phyloP scores from a whole-genome alignment of 306 rosid species.

The Astragalus membranaceus region DNA sequence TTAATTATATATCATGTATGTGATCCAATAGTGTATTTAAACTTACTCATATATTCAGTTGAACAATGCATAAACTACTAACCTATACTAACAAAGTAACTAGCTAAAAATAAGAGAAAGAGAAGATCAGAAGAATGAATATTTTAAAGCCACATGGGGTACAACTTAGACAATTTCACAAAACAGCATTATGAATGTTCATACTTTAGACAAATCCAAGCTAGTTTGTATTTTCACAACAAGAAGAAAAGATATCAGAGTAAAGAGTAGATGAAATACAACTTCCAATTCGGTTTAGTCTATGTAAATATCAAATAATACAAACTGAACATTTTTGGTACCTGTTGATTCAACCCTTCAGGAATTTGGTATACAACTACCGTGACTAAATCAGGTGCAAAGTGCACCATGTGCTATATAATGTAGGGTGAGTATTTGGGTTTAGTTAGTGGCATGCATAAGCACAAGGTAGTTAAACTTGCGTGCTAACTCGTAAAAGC shows the following conservation, averaged over 20 bases:
- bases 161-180: conserved; percentile 7
- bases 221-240: background rate
- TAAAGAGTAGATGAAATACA: background rate
- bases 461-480: too few relatives aligned
- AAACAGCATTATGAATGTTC: background rate
- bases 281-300: conserved; percentile 1
- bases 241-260: background rate
- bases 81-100: background rate
- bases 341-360: background rate
- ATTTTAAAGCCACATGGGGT: background rate
- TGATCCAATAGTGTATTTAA: background rate
- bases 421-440: background rate
- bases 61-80: conserved; percentile 4
- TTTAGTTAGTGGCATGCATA: conserved; percentile 2
- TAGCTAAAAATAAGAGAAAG: background rate
- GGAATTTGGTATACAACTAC: background rate
- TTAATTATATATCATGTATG: background rate
- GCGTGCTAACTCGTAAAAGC: too few relatives aligned
- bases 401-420: background rate
- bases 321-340: background rate
- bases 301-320: background rate
- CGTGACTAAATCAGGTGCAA: background rate
- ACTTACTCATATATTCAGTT: background rate
- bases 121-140: background rate
- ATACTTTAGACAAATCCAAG: background rate